Base-by-base conservation (phyloP, 1,284 basidiomycete genomes). In the Mycosarcoma maydis region DNA sequence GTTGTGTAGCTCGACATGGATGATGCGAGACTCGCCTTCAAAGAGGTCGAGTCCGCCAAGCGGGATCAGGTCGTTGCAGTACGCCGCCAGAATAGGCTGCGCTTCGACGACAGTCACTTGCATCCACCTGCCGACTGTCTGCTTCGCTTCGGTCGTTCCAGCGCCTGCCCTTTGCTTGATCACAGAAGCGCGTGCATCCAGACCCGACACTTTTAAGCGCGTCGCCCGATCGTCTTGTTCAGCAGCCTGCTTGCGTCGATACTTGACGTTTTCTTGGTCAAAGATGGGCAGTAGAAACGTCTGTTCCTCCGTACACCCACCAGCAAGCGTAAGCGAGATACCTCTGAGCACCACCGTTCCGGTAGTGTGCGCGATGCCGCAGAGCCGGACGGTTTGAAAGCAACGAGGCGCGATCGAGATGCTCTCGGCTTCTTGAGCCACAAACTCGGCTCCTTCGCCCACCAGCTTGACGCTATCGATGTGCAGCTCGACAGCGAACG, bases 31-130 rank as follows among this genome's bases (percentile, higher is more conserved):
- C 85, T 98, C 95, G 38, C 95, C 95, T 50, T 95, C 88, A 77
- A 93, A 95, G 48, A 98, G 84, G 90, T 95, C 94, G 24, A 97
- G 84, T 1, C 92, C 92, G 3, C 92, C 92, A 76, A 95, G 91
- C 0, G 51, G 55, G 0, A 89, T 92, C 16, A 96, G 84, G 6
- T 91, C 92, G n/a, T 90, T 90, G 79, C 91, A 86, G 62, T 91
- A 87, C 76, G 96, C 90, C 52, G 91, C 87, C 49, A 98, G 83
- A 27, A 92, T 82, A 4, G 95, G 95, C 76, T 94, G 92, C 68
- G 92, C 89, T 3, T 90, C 88, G 9, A 94, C 88, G 16, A 97
- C 90, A 29, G 86, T 84, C 77, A 89, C 91, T 75, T 92, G 87
- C 69, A 93, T 78, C 75, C 49, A 67, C 17, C 51, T 59, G 10